Evolutionary conservation across 2,329 filamentous ascomycete species (phyloP), one percentile per base, ranked within the genome.

Genomic region (Emmonsiellopsis sp.): DNA sequence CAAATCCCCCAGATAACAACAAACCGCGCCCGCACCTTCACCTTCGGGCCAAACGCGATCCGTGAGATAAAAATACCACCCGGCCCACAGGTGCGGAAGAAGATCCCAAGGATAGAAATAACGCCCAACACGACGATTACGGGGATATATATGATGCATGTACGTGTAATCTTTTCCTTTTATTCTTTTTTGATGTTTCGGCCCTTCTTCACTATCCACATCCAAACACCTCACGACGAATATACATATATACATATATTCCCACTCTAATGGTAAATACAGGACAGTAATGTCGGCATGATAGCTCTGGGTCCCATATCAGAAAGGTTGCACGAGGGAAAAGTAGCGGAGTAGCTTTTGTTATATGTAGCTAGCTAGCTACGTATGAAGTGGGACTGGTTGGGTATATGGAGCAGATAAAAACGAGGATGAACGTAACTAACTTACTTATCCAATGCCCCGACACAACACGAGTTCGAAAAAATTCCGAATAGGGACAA

Each of bases 141-240:
- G 9, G 60, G 60, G 34, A 54, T 62, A 51, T 61, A 59, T 44
- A 51, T 58, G 16, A 61, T 58, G 53, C 54, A 60, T 52, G 59
- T 61, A 56, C 37, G 58, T 57, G 31, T 50, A 50, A 44, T 55
- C 52, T 57, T 54, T 10, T 47, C 43, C 31, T 53, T 37, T n/a
- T 16, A 13, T 13, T 11, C 44, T 26, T 45, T 11, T 13, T 53
- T 31, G 16, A 5, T 7, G 20, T 11, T 16, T 30, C 5, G 2
- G n/a, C 16, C 34, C 20, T 31, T 35, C n/a, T 52, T 15, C 9
- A 4, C 30, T 3, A 15, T 26, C 30, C 30, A 6, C 15, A 5
- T 44, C 31, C 3, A 8, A 15, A 34, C 34, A n/a, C 15, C 5
- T 47, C 10, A 15, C 13, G 30, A 32, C 3, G 20, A n/a, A 34